Evolutionary conservation across 2,329 filamentous ascomycete genomes (phyloP).

Genomic region (Pestalotiopsis sp.): DNA sequence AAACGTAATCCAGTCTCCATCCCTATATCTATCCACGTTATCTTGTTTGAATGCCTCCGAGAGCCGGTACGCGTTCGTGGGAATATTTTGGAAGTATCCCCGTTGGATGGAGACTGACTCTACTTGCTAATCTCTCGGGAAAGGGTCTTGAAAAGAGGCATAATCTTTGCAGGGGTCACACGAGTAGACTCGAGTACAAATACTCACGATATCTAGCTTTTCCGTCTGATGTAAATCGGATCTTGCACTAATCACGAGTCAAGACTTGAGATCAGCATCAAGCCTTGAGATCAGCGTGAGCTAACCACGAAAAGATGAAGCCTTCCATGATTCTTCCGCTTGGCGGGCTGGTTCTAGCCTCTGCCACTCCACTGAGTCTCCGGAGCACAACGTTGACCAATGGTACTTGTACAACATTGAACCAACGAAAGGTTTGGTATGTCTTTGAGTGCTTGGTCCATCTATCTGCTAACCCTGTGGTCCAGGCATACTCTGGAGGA

Average conservation of each 20-base stretch:
- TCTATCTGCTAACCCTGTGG: not conserved
- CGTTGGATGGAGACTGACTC: not conserved
- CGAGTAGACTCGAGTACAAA: not conserved
- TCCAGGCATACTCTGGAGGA: not conserved
- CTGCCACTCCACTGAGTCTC: not conserved
- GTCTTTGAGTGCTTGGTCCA: not conserved
- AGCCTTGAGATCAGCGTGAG: not conserved
- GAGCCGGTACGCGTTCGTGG: not conserved
- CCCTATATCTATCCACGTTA: not conserved
- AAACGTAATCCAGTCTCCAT: not conserved
- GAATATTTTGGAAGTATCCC: not conserved
- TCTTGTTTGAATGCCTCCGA: not conserved
- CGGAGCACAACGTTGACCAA: not conserved
- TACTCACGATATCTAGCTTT: not conserved
- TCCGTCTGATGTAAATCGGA: not conserved
- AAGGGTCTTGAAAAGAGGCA: not conserved
- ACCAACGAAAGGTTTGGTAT: not conserved
- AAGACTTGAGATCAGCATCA: not conserved
- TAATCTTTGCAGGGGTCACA: not conserved
- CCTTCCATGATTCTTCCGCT: not conserved
- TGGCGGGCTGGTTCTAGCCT: not conserved
- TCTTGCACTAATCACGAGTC: not conserved
- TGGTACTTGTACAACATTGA: not conserved
- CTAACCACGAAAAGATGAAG: not conserved
- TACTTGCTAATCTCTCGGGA: not conserved